Evolutionary conservation across 2,329 filamentous ascomycete species (phyloP), one percentile per base, ranked within the genome.

Genomic region (Tolypocladium guangdongense): DNA sequence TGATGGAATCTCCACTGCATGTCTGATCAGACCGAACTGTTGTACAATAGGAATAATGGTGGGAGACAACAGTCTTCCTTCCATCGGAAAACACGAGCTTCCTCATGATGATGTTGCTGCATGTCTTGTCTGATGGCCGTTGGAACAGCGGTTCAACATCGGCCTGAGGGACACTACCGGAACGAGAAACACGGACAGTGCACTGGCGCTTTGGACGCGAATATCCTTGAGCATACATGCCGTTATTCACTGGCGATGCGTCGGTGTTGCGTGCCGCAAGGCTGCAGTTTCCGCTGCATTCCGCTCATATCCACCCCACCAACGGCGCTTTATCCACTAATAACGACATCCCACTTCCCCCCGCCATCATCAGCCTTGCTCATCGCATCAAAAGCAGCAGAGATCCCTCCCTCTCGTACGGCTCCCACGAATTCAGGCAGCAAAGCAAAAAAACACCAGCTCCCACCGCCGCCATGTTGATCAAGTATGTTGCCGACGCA

Each of bases 1-100:
- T 32, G 43, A 46, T 46, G 59, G 65, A 74, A 69, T 77, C 74
- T 74, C 74, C 69, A 74, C 74, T 76, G 73, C 75, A 74, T 69
- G 64, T 64, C 60, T 66, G 65, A 48, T 41, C 22, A 33, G 32
- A 41, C 41, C 45, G 50, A 49, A n/a, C 47, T 41, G 55, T 51
- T 66, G 63, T 66, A 66, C 53, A 58, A 64, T 66, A 66, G 58
- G 56, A 59, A 60, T 63, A 39, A 39, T 43, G 14, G 37, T 20
- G 12, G 33, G 18, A 59, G 55, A 38, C 20, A 8, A 45, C 33
- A 49, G 10, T 52, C 35, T 52, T 45, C 33, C 51, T 39, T n/a
- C 27, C 33, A 46, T 18, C 27, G 43, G 24, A 7, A 46, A 12
- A 20, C 27, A 14, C 27, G 4, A 20, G 43, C 43, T 20, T 33